Conservation (phyloP, 2,329 filamentous ascomycete species). For the Metarhizium guizhouense region DNA sequence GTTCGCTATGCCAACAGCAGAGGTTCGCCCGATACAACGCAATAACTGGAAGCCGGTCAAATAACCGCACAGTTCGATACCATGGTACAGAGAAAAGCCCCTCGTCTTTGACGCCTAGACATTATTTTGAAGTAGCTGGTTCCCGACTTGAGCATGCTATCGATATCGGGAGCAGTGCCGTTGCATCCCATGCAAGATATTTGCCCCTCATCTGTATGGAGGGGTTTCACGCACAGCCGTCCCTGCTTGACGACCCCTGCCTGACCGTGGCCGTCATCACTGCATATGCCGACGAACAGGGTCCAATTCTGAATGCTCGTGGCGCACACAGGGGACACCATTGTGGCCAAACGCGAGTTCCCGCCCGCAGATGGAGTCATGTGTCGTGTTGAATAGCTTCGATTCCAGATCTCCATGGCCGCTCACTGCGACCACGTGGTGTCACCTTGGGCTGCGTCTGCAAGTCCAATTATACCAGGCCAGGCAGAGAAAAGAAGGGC, state of each 20-base stretch:
- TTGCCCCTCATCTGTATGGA: background rate
- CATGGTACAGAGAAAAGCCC: background rate
- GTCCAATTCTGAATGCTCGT: conserved; percentile 20
- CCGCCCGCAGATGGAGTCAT: conserved; percentile 10
- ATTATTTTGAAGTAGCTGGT: background rate
- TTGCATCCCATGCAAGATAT: background rate
- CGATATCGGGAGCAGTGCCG: background rate
- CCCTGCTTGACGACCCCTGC: conserved; percentile 3
- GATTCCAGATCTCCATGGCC: background rate
- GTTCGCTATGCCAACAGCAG: too few relatives aligned
- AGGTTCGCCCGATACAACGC: too few relatives aligned
- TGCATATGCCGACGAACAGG: conserved; percentile 20
- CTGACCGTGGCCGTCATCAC: conserved; percentile 12
- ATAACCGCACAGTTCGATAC: too few relatives aligned
- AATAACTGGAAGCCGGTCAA: too few relatives aligned
- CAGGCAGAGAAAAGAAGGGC: conserved; percentile 12
- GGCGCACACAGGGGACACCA: conserved; percentile 15
- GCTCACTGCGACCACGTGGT: conserved; percentile 16
- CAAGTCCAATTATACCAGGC: background rate
- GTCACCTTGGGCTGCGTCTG: background rate
- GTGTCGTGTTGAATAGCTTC: conserved; percentile 4
- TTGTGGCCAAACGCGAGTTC: conserved; percentile 10
- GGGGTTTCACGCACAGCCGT: background rate
- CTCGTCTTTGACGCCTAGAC: background rate
- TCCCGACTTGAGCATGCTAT: background rate